phyloP scores from a whole-genome alignment of 1,139 yeast species.

The Yamadazyma spencermartinsiae region DNA sequence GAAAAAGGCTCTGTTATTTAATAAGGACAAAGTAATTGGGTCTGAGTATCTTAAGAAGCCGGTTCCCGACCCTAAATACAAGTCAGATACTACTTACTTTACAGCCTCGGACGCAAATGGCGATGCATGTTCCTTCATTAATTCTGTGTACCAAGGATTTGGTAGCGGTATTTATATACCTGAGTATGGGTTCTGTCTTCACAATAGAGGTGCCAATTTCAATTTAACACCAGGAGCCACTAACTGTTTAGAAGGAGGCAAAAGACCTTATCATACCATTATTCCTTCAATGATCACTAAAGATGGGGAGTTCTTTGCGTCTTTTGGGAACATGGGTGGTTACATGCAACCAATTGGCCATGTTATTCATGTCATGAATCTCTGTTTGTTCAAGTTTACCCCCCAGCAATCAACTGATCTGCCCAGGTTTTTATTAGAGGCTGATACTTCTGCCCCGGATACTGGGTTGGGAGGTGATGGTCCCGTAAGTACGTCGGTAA shows the following conservation, averaged over 20 bases:
- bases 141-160: conserved; percentile 69
- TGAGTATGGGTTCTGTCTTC: conserved; percentile 68
- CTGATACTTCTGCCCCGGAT: conserved; percentile 41
- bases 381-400: conserved; percentile 60
- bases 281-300: conserved; percentile 73
- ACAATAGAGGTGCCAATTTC: conserved; percentile 78
- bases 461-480: conserved; percentile 65
- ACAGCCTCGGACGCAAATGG: conserved; percentile 71
- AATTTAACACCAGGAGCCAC: conserved; percentile 57
- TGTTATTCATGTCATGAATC: conserved; percentile 71
- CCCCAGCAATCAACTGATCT: conserved; percentile 79
- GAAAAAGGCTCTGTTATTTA: conserved; percentile 50
- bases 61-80: conserved; percentile 62
- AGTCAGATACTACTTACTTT: conserved; percentile 77
- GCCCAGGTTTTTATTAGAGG: conserved; percentile 66
- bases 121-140: conserved; percentile 80
- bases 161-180: conserved; percentile 74
- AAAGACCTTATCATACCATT: conserved; percentile 82
- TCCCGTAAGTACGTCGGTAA: conserved; percentile 60
- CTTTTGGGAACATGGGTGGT: conserved; percentile 87
- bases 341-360: conserved; percentile 89
- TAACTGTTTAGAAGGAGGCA: conserved; percentile 66
- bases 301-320: conserved; percentile 53
- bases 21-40: conserved; percentile 37
- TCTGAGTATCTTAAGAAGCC: conserved; percentile 49